Evolutionary conservation across 1,284 basidiomycete species (phyloP), one percentile per base, ranked within the genome.

Genomic region (Coniferiporia sulphurascens): DNA sequence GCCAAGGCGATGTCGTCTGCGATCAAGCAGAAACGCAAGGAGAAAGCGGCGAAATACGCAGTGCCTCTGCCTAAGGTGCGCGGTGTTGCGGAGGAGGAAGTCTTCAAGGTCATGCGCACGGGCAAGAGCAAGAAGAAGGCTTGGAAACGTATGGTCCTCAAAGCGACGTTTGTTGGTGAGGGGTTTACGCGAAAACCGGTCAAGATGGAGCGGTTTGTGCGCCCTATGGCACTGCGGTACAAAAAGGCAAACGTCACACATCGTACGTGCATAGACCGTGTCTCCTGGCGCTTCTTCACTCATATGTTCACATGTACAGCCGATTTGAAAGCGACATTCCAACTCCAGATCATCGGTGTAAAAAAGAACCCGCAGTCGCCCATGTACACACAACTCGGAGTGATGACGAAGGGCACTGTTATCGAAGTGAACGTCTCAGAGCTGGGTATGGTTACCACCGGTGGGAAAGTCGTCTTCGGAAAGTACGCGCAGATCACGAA

Each of bases 351-450:
- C 67, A 81, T 99, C 49, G 94, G 93, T 58, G 96, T 99, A 64
- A 99, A 99, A 82, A 99, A 99, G 81, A 99, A 99, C 71, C 97
- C 97, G 12, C 96, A 99, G 71, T 98, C 95, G 27, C 97, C 97
- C 0, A 93, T 99, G 84, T 96, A 96, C 72, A 95, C 92, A 0
- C 89, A 91, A 66, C 84, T 96, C 21, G 97, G 97, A 63, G 97
- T 99, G 21, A 83, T 99, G 74, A 99, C 97, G 3, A 99, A 99
- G 74, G 97, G 97, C 64, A 99, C 97, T 5, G 89, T 99, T 65
- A 89, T 99, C 67, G 97, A 99, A 73, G 96, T 99, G 69, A 99
- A 99, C 71, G 96, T 96, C 17, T 94, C 91, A 53, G 95, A 98
- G 73, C 77, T 98, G 62, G 97, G 97, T 65, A 89, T 99, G 85